A percentile compares a stretch with the other conserved stretches of the same genome.
Evolutionary conservation across 2,329 filamentous ascomycete genomes (phyloP).

Genomic region (Fusarium setosum): DNA sequence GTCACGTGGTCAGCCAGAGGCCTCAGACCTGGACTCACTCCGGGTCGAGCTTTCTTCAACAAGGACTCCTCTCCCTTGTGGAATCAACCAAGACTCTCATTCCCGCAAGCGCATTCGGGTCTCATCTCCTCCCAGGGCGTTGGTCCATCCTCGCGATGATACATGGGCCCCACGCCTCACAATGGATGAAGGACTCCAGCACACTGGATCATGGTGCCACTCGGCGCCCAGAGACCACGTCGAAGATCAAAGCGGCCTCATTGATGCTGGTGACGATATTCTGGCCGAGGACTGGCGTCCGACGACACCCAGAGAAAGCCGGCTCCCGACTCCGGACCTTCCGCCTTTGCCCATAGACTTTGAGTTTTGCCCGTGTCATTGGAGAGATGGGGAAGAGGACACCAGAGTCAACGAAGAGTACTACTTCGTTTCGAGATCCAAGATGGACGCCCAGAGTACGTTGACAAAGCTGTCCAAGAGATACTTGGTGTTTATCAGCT

Average conservation of each 20-base stretch:
- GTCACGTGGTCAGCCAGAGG: conserved; percentile 10
- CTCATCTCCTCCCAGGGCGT: background rate
- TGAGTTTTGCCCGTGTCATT: conserved; percentile 40
- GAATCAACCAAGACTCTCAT: background rate
- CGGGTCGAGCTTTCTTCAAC: background rate
- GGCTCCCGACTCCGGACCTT: conserved; percentile 39
- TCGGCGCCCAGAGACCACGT: background rate
- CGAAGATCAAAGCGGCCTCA: background rate
- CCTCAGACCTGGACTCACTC: background rate
- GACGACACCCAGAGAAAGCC: conserved; percentile 23
- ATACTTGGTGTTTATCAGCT: background rate
- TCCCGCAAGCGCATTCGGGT: conserved; percentile 14
- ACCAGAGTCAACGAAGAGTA: conserved; percentile 34
- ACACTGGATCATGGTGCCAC: conserved; percentile 38
- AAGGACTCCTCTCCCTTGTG: background rate
- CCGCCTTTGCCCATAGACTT: conserved; percentile 33
- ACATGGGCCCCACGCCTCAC: background rate
- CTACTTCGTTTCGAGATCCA: conserved; percentile 34
- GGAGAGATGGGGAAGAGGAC: conserved; percentile 12
- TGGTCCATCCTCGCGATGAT: background rate
- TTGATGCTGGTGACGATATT: background rate
- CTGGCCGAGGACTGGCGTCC: conserved; percentile 23
- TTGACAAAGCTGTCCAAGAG: background rate
- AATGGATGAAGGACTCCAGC: conserved; percentile 8
- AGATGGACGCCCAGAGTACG: conserved; percentile 41